Evolutionary conservation across 805 yeast species (phyloP), one percentile per base, ranked within the genome.

Genomic region (Cyberlindnera euphorbiiphila): DNA sequence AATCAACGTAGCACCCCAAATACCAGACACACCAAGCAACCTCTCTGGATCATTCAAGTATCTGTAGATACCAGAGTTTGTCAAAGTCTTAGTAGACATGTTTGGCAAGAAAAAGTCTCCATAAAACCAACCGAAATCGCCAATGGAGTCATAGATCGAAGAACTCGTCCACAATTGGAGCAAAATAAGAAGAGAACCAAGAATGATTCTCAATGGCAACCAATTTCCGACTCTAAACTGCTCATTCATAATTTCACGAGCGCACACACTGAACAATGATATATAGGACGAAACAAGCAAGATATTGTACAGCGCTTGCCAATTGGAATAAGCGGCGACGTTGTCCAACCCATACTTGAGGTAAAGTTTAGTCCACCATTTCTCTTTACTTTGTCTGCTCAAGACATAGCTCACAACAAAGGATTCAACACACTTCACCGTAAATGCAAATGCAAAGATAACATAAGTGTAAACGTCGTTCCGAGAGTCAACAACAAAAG

Each of bases 41-140:
- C 86, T 81, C 56, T 85, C 94, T 9, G 95, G 95, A 53, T 85
- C 82, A 56, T 85, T 85, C 54, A 85, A 68, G 58, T 83, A 85
- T 47, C 91, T 74, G 56, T 85, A 85, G 26, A 85, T 84, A 34
- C 95, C 95, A 23, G 85, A 82, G 45, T 81, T 81, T 0, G 89
- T 78, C 48, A 85, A 66, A 7, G 72, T 61, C 39, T 66, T 67
- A 17, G 65, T 66, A 15, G 69, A 62, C 14, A 72, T 64, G 36
- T 69, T 72, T 25, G 83, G 76, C 41, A 82, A 63, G 60, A 84
- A 85, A 60, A 85, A 85, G 58, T 85, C 95, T 40, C 95, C 94
- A 57, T 81, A 85, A 52, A 84, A 85, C 93, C 93, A 85, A n/a
- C 94, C 93, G 59, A 80, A 83, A 43, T 81, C 82, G 2, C 91